Evolutionary conservation across 1,284 basidiomycete species (phyloP).

Genomic region (Apiotrichum gamsii): DNA sequence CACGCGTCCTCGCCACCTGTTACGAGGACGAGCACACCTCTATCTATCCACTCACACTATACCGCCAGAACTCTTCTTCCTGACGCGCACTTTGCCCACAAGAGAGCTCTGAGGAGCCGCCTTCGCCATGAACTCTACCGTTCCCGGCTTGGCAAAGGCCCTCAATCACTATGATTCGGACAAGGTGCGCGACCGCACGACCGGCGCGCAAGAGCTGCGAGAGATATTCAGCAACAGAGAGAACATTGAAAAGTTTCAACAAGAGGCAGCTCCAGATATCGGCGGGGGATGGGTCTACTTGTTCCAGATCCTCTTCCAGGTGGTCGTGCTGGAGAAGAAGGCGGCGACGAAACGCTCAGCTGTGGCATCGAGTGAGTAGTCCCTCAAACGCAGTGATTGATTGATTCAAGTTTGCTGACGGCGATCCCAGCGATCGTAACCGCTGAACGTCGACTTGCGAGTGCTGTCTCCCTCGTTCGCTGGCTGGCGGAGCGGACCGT

Average conservation of each 20-base stretch:
- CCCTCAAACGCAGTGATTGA: too few relatives aligned
- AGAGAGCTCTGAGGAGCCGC: too few relatives aligned
- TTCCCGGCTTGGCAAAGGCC: conserved; percentile 47
- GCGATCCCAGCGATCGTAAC: not conserved
- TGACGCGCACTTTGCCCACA: too few relatives aligned
- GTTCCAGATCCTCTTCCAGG: conserved; percentile 65
- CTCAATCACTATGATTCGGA: conserved; percentile 57
- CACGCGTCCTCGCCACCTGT: conserved; percentile 4
- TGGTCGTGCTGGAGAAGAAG: conserved; percentile 60
- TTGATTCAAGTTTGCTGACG: too few relatives aligned
- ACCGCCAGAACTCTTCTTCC: not conserved
- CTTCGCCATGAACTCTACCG: conserved; percentile 15
- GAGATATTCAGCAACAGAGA: conserved; percentile 57
- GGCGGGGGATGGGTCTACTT: conserved; percentile 61
- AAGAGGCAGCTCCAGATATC: conserved; percentile 45
- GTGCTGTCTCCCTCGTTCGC: conserved; percentile 30
- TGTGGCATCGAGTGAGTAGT: conserved; percentile 24
- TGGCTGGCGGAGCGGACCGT: conserved; percentile 34
- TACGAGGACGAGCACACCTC: too few relatives aligned
- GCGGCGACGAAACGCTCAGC: conserved; percentile 50
- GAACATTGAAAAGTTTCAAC: conserved; percentile 51
- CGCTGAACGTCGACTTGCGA: conserved; percentile 4
- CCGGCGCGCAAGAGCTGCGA: conserved; percentile 58
- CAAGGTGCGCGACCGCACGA: conserved; percentile 66
- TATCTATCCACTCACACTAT: not conserved